A percentile compares a stretch with the other conserved stretches of the same genome.
These are phyloP conservation scores for Thelephora aurantiotincta DNA, from an alignment of 768 basidiomycete species.

Conservation along the genomic window DNA sequence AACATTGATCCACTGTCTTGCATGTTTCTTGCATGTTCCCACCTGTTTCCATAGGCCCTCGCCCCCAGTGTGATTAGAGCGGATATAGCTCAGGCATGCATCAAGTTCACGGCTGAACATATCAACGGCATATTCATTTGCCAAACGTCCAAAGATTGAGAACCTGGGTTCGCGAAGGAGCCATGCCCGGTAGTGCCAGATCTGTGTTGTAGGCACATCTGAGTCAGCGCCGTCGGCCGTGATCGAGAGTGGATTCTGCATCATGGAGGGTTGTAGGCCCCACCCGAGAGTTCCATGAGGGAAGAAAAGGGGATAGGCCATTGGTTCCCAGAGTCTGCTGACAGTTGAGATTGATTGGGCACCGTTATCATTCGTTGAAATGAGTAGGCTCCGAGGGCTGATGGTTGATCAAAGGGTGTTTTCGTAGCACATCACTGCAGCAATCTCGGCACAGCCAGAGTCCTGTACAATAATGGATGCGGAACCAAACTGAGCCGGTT, in stretches of 20 bases:
- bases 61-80: conserved; percentile 17
- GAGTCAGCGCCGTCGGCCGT: neutral
- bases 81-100: conserved; percentile 18
- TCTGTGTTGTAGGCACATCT: conserved; percentile 16
- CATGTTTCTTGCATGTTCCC: too few relatives aligned
- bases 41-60: too few relatives aligned
- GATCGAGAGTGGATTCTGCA: neutral
- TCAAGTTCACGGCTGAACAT: conserved; percentile 25
- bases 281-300: conserved; percentile 22
- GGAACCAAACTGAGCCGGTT: conserved; percentile 6
- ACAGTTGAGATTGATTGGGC: conserved; percentile 13
- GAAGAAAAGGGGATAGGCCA: conserved; percentile 23
- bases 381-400: conserved; percentile 7
- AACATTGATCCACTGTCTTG: too few relatives aligned
- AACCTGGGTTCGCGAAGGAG: conserved; percentile 19
- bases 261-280: conserved; percentile 10
- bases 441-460: conserved; percentile 15
- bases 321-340: conserved; percentile 22
- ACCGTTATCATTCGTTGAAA: conserved; percentile 1
- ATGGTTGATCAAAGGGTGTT: conserved; percentile 10
- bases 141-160: conserved; percentile 20
- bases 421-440: conserved; percentile 12
- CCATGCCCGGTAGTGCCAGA: conserved; percentile 19
- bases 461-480: conserved; percentile 12
- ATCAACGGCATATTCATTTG: conserved; percentile 22